Percentiles rank a stretch among this genome's conserved stretches.
Conservation (phyloP, 2,329 filamentous ascomycete genomes). For the Aspergillus fructus region DNA sequence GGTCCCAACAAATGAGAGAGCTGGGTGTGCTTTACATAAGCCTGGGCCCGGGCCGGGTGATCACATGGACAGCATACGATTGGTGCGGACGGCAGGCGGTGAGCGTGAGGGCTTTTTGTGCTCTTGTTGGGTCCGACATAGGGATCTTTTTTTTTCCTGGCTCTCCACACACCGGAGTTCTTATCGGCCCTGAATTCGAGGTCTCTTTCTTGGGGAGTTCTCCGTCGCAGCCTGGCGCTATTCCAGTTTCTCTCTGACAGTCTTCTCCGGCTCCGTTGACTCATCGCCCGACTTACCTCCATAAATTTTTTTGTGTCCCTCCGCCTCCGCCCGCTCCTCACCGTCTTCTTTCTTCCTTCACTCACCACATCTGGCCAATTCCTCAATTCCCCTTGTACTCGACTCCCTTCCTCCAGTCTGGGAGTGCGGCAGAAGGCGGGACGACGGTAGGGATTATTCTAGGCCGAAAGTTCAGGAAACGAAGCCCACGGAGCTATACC, state of each 20-base stretch:
- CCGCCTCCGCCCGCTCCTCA: slow-evolving; percentile 13
- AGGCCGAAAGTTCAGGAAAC: slow-evolving; percentile 13
- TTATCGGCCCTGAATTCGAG: slow-evolving; percentile 23
- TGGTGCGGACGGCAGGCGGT: slow-evolving; percentile 17
- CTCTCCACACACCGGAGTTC: slow-evolving; percentile 31
- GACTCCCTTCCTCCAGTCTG: slow-evolving; percentile 17
- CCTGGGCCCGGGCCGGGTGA: not conserved
- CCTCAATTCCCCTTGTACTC: slow-evolving; percentile 11
- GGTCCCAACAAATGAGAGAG: not conserved
- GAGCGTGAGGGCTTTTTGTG: slow-evolving; percentile 3
- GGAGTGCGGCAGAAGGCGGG: slow-evolving; percentile 25
- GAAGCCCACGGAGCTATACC: slow-evolving; percentile 7
- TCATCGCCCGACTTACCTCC: slow-evolving; percentile 23
- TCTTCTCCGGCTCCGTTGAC: slow-evolving; percentile 20
- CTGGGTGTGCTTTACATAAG: not conserved
- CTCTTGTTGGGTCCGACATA: not conserved
- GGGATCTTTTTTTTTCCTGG: slow-evolving; percentile 5
- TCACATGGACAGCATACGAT: not conserved
- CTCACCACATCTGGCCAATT: slow-evolving; percentile 13
- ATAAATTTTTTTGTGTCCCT: slow-evolving; percentile 16
- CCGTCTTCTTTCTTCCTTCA: slow-evolving; percentile 14
- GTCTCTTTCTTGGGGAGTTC: slow-evolving; percentile 7
- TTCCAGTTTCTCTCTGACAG: slow-evolving; percentile 17
- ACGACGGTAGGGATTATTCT: slow-evolving; percentile 20
- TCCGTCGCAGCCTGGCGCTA: slow-evolving; percentile 11